phyloP scores from a whole-genome alignment of 2,329 filamentous ascomycete genomes.

The Claviceps arundinis region DNA sequence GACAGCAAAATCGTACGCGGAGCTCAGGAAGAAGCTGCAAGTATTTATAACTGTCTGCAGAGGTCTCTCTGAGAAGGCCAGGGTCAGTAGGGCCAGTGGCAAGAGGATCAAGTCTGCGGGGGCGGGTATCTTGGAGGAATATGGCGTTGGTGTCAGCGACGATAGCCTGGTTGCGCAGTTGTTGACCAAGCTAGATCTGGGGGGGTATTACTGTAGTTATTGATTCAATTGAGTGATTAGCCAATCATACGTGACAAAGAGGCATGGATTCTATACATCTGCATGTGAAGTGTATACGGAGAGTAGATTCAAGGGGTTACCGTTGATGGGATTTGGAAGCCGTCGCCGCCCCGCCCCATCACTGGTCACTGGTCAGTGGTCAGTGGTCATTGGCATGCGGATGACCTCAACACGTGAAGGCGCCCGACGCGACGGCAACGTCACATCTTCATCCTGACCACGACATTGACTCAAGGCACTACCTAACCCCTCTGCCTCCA shows the following conservation, averaged over 20 bases:
- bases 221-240: not conserved
- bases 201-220: constrained; percentile 42
- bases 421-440: not conserved
- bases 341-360: not conserved
- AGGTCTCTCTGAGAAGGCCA: constrained; percentile 51
- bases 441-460: not conserved
- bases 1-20: constrained; percentile 39
- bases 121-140: constrained; percentile 12
- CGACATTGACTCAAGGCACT: not conserved
- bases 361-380: not conserved
- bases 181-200: constrained; percentile 58
- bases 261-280: too few relatives aligned
- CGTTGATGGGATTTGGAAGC: not conserved
- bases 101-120: constrained; percentile 11
- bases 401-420: not conserved
- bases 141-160: constrained; percentile 23
- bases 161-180: constrained; percentile 56
- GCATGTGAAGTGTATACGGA: too few relatives aligned
- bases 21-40: constrained; percentile 57
- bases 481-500: not conserved
- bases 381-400: too few relatives aligned
- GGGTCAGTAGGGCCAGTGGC: constrained; percentile 16
- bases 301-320: too few relatives aligned
- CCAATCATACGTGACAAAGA: not conserved
- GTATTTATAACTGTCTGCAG: constrained; percentile 63